Evolutionary conservation across 2,329 filamentous ascomycete species (phyloP), one percentile per base, ranked within the genome.

Genomic region (Trichoderma cornu-damae): DNA sequence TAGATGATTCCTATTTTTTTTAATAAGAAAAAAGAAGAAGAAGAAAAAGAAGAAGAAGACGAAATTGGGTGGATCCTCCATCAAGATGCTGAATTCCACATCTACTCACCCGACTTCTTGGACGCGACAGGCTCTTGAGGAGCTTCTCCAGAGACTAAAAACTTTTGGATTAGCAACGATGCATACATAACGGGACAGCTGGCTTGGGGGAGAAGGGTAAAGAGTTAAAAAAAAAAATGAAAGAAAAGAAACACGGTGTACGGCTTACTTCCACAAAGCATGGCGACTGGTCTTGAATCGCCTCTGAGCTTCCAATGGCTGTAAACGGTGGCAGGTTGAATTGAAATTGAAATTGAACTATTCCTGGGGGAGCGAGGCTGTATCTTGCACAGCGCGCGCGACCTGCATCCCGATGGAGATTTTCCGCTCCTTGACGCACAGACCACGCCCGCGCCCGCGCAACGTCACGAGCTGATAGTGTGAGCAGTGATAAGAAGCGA

Each of bases 61-160:
- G 2, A 3, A 9, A 18, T 59, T 35, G 56, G 51, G 6, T 12
- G 3, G 16, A 4, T 7, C 4, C 26, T 22, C 30, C 34, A 58
- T 26, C n/a, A 12, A 20, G 5, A 18, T 26, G 35, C 22, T 4
- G 3, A 20, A 32, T 24, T 30, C 12, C 3, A 30, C 11, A 40
- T 46, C 30, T 48, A 77, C 85, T 67, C 78, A 91, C 90, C 92
- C 69, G 90, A 95, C 78, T 96, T 96, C 74, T 89, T 88, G 69
- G 94, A 99, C 69, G 91, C 89, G 65, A 97, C 93, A 57, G 94
- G 92, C 75, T 91, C 87, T 77, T 96, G 89, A 63, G 94, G 93
- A 77, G 90, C 87, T 82, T 96, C 93, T 76, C 94, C 94, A 61
- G 94, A 99, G 74, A 99, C 93, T 96, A 68, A 60, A 42, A n/a